Evolutionary conservation across 768 basidiomycete species (phyloP), one percentile per base, ranked within the genome.

Genomic region (Psilocybe cyanescens): DNA sequence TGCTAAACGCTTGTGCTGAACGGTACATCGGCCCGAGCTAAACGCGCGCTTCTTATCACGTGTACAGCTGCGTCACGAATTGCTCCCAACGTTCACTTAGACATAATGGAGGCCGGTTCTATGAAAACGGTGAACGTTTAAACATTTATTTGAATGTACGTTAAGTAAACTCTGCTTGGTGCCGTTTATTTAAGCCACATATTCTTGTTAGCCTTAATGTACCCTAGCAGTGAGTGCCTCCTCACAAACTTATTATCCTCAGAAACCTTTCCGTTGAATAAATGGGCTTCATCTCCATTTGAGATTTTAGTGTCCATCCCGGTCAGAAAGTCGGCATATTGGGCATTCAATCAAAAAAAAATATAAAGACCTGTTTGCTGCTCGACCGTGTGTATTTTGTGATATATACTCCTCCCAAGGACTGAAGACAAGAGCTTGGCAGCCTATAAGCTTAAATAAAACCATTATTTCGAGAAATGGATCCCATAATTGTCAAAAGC

Each of bases 181-280:
- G 11, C 11, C 33, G 11, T 7, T 11, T 35, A 35, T 35, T 7
- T 35, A 31, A 35, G 37, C 65, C 65, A 68, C 8, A 60, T 16
- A 17, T 66, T 44, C 19, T 58, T 58, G 28, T 68, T 68, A 7
- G 60, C 65, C 57, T 65, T 56, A 29, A 74, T 58, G 47, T 68
- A 72, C 4, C 71, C 69, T 35, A 57, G 28, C n/a, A 74, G 35
- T 3, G 28, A 60, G 37, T 62, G 61, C 41, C 45, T 58, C 29
- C 47, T 17, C 4, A 16, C 5, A 49, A 24, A 49, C 12, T n/a
- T 49, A 24, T 19, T 3, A 3, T 49, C 12, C 9, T 19, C 0
- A 11, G 47, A 29, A 11, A 11, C 33, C 33, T 35, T 35, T 4
- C 5, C 16, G 8, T n/a, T 29, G 5, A 49, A 49, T 4, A 49